Evolutionary conservation across 495 filamentous ascomycete genomes (phyloP), one percentile per base, ranked within the genome.

Genomic region (Xylaria curta): DNA sequence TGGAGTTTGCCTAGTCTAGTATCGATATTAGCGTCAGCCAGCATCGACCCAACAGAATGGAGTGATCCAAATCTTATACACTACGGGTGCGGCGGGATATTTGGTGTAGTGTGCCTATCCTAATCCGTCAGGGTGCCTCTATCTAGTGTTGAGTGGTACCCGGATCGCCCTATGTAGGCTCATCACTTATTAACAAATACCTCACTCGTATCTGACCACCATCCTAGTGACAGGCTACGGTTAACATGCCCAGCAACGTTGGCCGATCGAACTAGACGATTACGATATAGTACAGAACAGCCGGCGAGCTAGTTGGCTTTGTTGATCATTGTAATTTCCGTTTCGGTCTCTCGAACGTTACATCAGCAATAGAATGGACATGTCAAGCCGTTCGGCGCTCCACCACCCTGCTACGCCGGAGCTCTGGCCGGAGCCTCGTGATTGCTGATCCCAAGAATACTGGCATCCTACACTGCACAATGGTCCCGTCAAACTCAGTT

Each of bases 11-110:
- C 47, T 44, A 51, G 26, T 38, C 26, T 59, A 42, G 61, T 40
- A 71, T 71, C 69, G 69, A 60, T 63, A 42, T 58, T 71, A 49
- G 69, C 60, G 69, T 66, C 59, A 64, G 61, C 58, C 60, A 65
- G 68, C 73, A 78, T 78, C 77, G 77, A 78, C 77, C 77, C 77
- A 75, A 74, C 73, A 75, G 73, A 69, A 62, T 73, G 77, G 77
- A 70, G 75, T 79, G 74, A 79, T 79, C 77, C 72, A 74, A 79
- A 77, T 74, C 73, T 69, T 72, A 54, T 28, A 24, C 60, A 36
- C 60, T 64, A 70, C 72, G 71, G 77, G 75, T 73, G 75, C 67
- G 73, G 72, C 68, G 75, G 75, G 74, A 74, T 73, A 68, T 51
- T 19, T 31, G 26, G 60, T 12, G 28, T 60, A 36, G 28, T n/a